Evolutionary conservation across 306 rosid species (phyloP).

Genomic region (Sicyos baderoa): DNA sequence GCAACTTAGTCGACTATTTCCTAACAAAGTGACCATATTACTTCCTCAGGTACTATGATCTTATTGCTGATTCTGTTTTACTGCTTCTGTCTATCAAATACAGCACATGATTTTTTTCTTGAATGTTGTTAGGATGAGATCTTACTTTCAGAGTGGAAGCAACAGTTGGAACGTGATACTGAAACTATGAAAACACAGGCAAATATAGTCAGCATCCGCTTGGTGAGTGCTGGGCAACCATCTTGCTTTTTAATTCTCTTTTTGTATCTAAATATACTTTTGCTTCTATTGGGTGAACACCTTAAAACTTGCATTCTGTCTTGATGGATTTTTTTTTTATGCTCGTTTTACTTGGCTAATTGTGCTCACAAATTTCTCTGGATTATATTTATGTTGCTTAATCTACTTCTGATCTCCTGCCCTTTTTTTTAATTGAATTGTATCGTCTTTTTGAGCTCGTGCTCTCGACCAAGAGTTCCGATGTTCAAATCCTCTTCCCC

Average conservation of each 20-base stretch:
- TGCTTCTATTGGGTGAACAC: neutral
- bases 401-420: neutral
- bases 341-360: no score
- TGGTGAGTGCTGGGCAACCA: conserved; percentile 42
- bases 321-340: no score
- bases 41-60: conserved; percentile 65
- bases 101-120: conserved; percentile 7
- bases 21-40: conserved; percentile 73
- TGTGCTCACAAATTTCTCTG: no score
- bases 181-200: conserved; percentile 81
- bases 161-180: conserved; percentile 66
- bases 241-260: neutral
- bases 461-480: no score
- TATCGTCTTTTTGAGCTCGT: neutral
- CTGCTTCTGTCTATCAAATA: conserved; percentile 13
- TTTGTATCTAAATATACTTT: no score
- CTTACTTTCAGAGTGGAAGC: conserved; percentile 80
- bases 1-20: conserved; percentile 74
- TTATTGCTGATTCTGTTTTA: neutral
- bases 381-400: neutral
- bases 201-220: conserved; percentile 57
- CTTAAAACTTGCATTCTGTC: neutral
- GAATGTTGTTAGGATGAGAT: conserved; percentile 53
- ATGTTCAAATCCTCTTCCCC: no score
- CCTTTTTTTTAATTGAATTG: neutral